Conservation (phyloP, 805 yeast species). For the Huiozyma sinensis region DNA sequence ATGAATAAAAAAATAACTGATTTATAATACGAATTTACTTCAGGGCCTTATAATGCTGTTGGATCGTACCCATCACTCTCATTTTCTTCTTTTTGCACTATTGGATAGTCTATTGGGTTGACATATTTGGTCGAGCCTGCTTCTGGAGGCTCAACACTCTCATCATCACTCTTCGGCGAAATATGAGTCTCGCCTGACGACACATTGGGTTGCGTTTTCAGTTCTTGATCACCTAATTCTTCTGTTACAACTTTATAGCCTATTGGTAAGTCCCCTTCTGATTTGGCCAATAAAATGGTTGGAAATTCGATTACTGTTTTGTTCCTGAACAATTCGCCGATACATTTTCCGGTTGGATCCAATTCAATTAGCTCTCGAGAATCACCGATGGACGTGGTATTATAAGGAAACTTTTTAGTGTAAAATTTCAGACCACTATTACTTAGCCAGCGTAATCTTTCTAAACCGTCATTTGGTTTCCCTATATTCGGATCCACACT, state of each 20-base stretch:
- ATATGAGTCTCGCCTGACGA: background rate
- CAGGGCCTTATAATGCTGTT: background rate
- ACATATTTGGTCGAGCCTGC: background rate
- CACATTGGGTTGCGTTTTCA: background rate
- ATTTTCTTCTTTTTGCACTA: background rate
- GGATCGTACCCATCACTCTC: conserved; percentile 8
- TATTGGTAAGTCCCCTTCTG: conserved; percentile 15
- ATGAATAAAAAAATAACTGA: too few relatives aligned
- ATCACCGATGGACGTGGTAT: conserved; percentile 22
- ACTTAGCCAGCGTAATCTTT: conserved; percentile 8
- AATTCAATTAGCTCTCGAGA: conserved; percentile 33
- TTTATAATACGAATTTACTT: too few relatives aligned
- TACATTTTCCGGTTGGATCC: conserved; percentile 20
- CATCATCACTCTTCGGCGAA: background rate
- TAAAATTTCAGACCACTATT: conserved; percentile 15
- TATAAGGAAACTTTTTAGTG: conserved; percentile 25
- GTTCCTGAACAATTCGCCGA: conserved; percentile 43
- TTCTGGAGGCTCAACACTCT: conserved; percentile 5
- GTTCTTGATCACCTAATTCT: background rate
- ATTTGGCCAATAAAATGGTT: conserved; percentile 40
- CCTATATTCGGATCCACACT: background rate
- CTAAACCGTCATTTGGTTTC: conserved; percentile 2
- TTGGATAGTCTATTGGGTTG: background rate
- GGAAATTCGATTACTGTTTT: conserved; percentile 70
- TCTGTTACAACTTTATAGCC: conserved; percentile 21